phyloP scores from a whole-genome alignment of 495 filamentous ascomycete genomes.

The Daldinia grandis region DNA sequence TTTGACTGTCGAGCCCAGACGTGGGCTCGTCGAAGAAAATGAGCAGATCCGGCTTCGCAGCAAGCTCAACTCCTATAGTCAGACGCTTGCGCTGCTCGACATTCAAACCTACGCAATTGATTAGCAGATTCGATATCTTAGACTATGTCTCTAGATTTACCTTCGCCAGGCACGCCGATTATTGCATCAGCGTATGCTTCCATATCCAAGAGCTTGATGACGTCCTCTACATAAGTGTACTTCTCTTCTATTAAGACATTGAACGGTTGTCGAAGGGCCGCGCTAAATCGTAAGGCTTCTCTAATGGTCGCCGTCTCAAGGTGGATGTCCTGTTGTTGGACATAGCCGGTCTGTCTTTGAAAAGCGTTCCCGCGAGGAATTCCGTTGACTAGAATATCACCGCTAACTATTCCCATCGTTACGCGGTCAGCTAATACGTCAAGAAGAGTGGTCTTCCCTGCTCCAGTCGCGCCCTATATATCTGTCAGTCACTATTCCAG shows the following conservation, averaged over 20 bases:
- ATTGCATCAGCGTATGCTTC: slow-evolving; percentile 75
- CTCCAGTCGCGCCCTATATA: slow-evolving; percentile 70
- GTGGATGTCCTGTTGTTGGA: slow-evolving; percentile 91
- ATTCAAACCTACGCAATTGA: slow-evolving; percentile 66
- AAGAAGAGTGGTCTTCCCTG: slow-evolving; percentile 77
- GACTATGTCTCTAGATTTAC: slow-evolving; percentile 26
- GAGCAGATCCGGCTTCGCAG: slow-evolving; percentile 83
- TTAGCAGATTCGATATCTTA: not conserved
- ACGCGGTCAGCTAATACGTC: slow-evolving; percentile 80
- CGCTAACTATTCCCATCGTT: slow-evolving; percentile 82
- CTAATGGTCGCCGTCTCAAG: slow-evolving; percentile 76
- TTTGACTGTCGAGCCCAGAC: slow-evolving; percentile 83
- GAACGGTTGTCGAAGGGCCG: slow-evolving; percentile 73
- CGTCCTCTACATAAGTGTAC: slow-evolving; percentile 74
- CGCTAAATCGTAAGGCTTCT: slow-evolving; percentile 74
- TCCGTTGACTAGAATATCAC: slow-evolving; percentile 80
- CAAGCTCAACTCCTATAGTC: slow-evolving; percentile 89
- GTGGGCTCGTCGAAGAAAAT: slow-evolving; percentile 92
- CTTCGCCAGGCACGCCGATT: slow-evolving; percentile 71
- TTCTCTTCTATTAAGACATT: slow-evolving; percentile 67
- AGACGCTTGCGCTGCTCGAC: slow-evolving; percentile 79
- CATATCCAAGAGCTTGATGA: slow-evolving; percentile 79
- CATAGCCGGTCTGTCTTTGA: slow-evolving; percentile 86
- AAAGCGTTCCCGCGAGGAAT: slow-evolving; percentile 72
- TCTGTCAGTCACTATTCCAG: not conserved